A percentile compares a stretch with the other conserved stretches of the same genome.
phyloP scores from a whole-genome alignment of 106 monocot species.

The Posidonia australis region DNA sequence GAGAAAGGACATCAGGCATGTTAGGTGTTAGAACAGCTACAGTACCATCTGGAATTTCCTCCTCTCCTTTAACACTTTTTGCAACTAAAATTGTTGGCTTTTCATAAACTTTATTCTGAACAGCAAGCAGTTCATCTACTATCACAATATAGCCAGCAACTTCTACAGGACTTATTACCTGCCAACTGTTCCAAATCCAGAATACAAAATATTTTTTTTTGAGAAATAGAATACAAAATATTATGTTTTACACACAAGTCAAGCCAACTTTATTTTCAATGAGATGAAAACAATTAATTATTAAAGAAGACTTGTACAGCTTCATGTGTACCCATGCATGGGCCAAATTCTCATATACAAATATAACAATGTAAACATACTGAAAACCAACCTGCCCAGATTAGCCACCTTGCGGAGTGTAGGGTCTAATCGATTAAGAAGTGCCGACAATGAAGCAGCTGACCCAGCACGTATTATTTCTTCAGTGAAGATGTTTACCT shows the following conservation, averaged over 20 bases:
- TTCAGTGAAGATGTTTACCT: conserved; percentile 90
- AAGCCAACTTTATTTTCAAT: no score
- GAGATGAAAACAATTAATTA: no score
- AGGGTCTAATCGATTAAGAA: conserved; percentile 92
- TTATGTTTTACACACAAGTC: no score
- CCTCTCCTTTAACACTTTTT: conserved; percentile 88
- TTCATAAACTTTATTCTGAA: conserved; percentile 67
- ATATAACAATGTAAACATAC: no score
- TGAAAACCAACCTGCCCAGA: conserved; percentile 81
- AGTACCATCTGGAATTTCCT: conserved; percentile 93
- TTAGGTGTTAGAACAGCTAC: conserved; percentile 95
- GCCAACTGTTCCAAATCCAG: conserved; percentile 66
- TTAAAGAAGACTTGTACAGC: no score
- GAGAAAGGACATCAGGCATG: conserved; percentile 99
- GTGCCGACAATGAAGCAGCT: conserved; percentile 79
- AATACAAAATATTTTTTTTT: no score
- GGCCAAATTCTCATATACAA: no score
- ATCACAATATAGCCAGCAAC: conserved; percentile 70
- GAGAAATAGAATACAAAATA: no score
- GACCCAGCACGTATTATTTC: conserved; percentile 97
- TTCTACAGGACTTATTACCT: conserved; percentile 92
- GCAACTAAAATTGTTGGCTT: conserved; percentile 84
- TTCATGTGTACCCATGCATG: no score
- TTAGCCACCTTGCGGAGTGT: conserved; percentile 74
- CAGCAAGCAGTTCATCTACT: conserved; percentile 72